Evolutionary conservation across 2,329 filamentous ascomycete species (phyloP).

Genomic region (Ilyonectria mors-panacis): DNA sequence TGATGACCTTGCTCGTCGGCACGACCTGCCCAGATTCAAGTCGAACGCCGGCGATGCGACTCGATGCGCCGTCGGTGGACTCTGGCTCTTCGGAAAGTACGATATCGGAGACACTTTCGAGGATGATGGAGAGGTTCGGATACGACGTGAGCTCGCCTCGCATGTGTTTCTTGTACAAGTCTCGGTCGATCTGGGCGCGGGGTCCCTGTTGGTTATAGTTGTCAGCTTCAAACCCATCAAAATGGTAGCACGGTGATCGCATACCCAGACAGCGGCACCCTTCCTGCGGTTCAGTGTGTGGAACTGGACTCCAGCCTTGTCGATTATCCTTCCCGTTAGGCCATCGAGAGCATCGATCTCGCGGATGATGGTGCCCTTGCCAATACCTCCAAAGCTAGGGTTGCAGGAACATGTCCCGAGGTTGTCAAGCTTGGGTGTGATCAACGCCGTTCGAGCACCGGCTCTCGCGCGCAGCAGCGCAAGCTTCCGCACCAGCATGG

Average conservation of each 20-base stretch:
- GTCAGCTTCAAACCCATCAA: slow-evolving; percentile 15
- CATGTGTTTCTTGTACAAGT: slow-evolving; percentile 93
- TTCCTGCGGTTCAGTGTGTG: slow-evolving; percentile 89
- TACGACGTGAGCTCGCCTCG: slow-evolving; percentile 85
- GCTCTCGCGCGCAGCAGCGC: slow-evolving; percentile 89
- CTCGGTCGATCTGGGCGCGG: slow-evolving; percentile 93
- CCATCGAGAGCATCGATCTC: slow-evolving; percentile 97
- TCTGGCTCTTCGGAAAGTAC: slow-evolving; percentile 70
- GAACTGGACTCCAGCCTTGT: slow-evolving; percentile 96
- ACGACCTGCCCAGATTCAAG: slow-evolving; percentile 91
- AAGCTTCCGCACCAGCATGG: slow-evolving; percentile 95
- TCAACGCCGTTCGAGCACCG: slow-evolving; percentile 88
- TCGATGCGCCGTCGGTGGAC: slow-evolving; percentile 63
- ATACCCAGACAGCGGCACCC: slow-evolving; percentile 91
- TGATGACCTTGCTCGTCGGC: slow-evolving; percentile 85
- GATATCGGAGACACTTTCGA: slow-evolving; percentile 94
- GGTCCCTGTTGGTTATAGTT: slow-evolving; percentile 71
- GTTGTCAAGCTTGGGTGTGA: slow-evolving; percentile 91
- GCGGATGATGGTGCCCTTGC: slow-evolving; percentile 95
- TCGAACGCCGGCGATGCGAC: slow-evolving; percentile 86
- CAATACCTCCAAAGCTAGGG: slow-evolving; percentile 97
- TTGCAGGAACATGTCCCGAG: slow-evolving; percentile 97
- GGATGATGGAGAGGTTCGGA: slow-evolving; percentile 83
- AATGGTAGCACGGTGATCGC: slow-evolving; percentile 32
- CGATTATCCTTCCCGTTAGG: slow-evolving; percentile 87